Evolutionary conservation across 2,329 filamentous ascomycete species (phyloP).

Genomic region (Penicillium sp.): DNA sequence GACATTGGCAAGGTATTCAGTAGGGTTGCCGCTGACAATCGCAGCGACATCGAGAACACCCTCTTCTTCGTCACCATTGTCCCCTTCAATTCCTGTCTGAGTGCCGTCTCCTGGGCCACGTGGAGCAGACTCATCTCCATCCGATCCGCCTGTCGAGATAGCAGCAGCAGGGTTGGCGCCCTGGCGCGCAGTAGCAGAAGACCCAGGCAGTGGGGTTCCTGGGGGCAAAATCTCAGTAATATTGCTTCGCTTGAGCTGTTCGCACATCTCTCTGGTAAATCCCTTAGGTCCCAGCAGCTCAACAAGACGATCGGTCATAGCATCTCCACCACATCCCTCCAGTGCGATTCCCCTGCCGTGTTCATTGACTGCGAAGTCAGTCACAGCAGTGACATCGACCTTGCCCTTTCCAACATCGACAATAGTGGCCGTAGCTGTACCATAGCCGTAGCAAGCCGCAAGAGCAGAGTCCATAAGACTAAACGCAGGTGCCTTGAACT

Average conservation of each 20-base stretch:
- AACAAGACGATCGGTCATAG: constrained; percentile 73
- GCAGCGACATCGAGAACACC: constrained; percentile 65
- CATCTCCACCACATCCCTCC: constrained; percentile 75
- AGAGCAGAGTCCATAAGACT: constrained; percentile 86
- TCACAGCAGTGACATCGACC: constrained; percentile 86
- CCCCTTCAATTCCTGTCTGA: constrained; percentile 54
- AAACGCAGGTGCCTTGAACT: constrained; percentile 90
- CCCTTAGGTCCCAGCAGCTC: constrained; percentile 62
- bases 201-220: constrained; percentile 55
- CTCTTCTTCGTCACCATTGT: constrained; percentile 56
- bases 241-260: constrained; percentile 63
- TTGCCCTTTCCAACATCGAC: constrained; percentile 91
- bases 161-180: constrained; percentile 56
- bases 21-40: constrained; percentile 65
- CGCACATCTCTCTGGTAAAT: constrained; percentile 63
- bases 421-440: constrained; percentile 76
- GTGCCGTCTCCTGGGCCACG: constrained; percentile 56
- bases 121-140: constrained; percentile 45
- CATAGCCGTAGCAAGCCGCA: constrained; percentile 79
- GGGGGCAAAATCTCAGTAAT: constrained; percentile 62
- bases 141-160: constrained; percentile 55
- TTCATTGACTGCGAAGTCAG: constrained; percentile 75
- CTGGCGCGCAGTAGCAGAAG: constrained; percentile 43
- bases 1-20: constrained; percentile 61
- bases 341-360: constrained; percentile 62